phyloP scores from a whole-genome alignment of 2,329 filamentous ascomycete species.

The Oidium heveae region DNA sequence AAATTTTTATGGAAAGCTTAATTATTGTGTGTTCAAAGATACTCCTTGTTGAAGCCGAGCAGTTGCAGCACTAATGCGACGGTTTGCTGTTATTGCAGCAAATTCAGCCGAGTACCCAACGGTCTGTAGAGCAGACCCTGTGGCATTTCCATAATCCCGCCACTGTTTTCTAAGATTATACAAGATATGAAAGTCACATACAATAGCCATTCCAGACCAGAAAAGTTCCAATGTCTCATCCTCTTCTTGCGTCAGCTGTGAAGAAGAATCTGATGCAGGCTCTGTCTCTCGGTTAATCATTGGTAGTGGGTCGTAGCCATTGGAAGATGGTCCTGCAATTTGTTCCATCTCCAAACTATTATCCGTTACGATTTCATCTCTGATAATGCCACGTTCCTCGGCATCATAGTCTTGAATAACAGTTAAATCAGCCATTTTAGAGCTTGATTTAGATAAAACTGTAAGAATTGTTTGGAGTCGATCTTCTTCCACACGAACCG shows the following conservation, averaged over 20 bases:
- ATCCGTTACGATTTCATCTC: conserved; percentile 5
- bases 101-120: conserved; percentile 11
- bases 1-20: neutral
- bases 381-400: conserved; percentile 12
- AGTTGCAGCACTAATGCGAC: conserved; percentile 9
- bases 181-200: conserved; percentile 14
- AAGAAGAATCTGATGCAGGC: conserved; percentile 3
- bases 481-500: conserved; percentile 34
- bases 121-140: conserved; percentile 10
- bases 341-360: conserved; percentile 11
- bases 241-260: conserved; percentile 8
- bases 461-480: conserved; percentile 19
- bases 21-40: neutral
- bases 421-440: conserved; percentile 4
- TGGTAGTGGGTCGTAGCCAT: conserved; percentile 1
- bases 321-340: neutral
- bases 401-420: conserved; percentile 12
- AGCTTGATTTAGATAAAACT: conserved; percentile 1
- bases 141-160: conserved; percentile 10
- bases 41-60: conserved; percentile 9
- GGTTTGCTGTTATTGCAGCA: conserved; percentile 7
- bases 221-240: conserved; percentile 11
- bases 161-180: conserved; percentile 12
- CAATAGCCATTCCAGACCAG: conserved; percentile 12
- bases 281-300: conserved; percentile 7